phyloP scores from a whole-genome alignment of 2,329 filamentous ascomycete species.

The Ophiostoma ulmi region DNA sequence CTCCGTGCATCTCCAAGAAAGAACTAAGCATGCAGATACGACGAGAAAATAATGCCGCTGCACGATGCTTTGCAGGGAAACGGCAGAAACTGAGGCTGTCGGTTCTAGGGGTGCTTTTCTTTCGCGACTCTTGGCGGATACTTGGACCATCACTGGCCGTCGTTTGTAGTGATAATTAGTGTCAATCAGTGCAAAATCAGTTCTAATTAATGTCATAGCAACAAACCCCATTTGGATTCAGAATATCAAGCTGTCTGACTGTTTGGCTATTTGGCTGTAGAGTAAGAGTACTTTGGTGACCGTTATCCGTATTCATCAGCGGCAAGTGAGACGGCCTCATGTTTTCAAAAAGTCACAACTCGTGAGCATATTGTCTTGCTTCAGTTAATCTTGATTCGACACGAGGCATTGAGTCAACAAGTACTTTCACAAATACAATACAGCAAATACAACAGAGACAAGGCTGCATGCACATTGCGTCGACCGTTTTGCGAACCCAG shows the following conservation, averaged over 20 bases:
- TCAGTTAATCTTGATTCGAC: neutral
- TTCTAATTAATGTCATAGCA: neutral
- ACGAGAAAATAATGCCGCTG: neutral
- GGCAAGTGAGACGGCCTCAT: conserved; percentile 9
- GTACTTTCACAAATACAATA: too few relatives aligned
- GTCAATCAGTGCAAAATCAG: neutral
- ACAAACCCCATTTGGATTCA: neutral
- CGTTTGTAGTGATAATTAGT: neutral
- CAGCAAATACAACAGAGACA: neutral
- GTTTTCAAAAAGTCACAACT: neutral
- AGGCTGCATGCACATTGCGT: neutral
- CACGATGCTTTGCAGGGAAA: neutral
- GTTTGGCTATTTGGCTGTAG: neutral
- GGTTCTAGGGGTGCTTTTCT: conserved; percentile 6
- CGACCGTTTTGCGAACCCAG: conserved; percentile 10
- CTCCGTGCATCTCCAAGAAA: neutral
- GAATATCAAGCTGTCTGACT: neutral
- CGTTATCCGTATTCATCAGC: neutral
- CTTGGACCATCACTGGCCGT: neutral
- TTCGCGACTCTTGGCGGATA: neutral
- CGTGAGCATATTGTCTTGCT: neutral
- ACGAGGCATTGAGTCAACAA: neutral
- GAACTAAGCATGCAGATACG: neutral
- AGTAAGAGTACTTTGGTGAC: neutral
- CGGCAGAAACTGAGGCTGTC: conserved; percentile 1